Evolutionary conservation across 202 grass and related monocot genomes (phyloP), one percentile per base, ranked within the genome.

Genomic region (Bolboschoenoplectus hybrid): DNA sequence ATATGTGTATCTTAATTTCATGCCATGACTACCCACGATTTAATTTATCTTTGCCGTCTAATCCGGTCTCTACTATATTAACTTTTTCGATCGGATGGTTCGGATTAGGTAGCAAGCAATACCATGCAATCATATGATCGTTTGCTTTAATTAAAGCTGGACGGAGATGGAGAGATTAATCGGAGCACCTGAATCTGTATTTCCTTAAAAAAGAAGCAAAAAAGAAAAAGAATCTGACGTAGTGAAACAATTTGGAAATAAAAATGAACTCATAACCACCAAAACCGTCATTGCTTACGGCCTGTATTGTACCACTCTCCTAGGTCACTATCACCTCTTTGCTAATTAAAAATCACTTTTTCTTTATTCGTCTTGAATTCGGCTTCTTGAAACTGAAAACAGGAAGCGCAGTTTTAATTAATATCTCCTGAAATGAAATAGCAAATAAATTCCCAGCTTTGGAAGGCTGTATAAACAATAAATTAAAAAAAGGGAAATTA

Each of bases 201-300:
- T 9, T 72, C 19, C 8, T 10, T 72, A 72, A 20, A 19, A 72
- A 35, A 65, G 5, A 44, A 44, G 19, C 6, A 1, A 26, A 49
- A 19, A 72, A 46, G 50, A 4, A 3, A 32, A 74, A 74, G 3
- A 46, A 51, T 74, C n/a, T 74, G 70, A 74, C 70, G 45, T 50
- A 51, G 41, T 26, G 47, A 74, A 74, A 73, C 17, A 47, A 74
- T 9, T 50, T 51, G 17, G 11, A 68, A 39, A 39, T 7, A 16
- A 16, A 57, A 78, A 74, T 17, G 0, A 76, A 34, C 73, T 36
- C 32, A 75, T 53, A 52, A 76, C 49, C 26, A 76, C 50, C 73
- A 75, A 77, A 77, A 8, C 45, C 74, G 74, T 77, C 50, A 77
- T 10, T 57, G 50, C 74, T 38, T 77, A 38, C 74, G 74, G 0